Evolutionary conservation across 257 asterid species (phyloP).

Genomic region (Nicotiana benthamiana): DNA sequence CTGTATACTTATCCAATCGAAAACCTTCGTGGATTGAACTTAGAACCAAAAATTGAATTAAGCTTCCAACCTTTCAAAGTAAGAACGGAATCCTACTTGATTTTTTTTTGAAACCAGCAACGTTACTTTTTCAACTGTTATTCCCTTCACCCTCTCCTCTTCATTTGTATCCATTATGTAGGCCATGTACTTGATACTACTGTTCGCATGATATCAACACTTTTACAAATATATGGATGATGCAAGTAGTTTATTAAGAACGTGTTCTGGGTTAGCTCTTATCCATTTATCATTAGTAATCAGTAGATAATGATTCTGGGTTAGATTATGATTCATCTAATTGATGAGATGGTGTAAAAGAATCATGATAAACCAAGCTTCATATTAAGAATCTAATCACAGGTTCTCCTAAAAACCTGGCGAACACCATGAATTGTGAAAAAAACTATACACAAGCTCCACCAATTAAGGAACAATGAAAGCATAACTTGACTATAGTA

Average conservation of each 20-base stretch:
- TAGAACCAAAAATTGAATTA: too few species aligned
- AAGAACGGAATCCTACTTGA: too few species aligned
- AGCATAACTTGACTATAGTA: background rate
- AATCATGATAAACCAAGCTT: background rate
- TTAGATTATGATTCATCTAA: background rate
- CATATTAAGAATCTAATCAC: background rate
- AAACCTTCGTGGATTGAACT: too few species aligned
- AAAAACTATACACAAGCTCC: background rate
- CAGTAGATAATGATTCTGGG: background rate
- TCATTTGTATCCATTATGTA: slow-evolving; percentile 99
- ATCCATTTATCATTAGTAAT: background rate
- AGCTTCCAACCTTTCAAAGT: too few species aligned
- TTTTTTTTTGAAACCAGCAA: too few species aligned
- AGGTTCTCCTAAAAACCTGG: background rate
- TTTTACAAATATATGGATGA: background rate
- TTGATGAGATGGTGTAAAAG: background rate
- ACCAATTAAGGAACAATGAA: background rate
- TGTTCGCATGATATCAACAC: too few species aligned
- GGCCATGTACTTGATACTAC: slow-evolving; percentile 38
- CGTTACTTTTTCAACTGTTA: slow-evolving; percentile 94
- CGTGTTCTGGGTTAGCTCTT: background rate
- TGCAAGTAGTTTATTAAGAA: background rate
- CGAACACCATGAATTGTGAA: background rate
- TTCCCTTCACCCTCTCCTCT: slow-evolving; percentile 97
- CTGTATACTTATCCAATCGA: too few species aligned